Conservation (phyloP, 495 filamentous ascomycete species). For the Ascodesmis nigricans region DNA sequence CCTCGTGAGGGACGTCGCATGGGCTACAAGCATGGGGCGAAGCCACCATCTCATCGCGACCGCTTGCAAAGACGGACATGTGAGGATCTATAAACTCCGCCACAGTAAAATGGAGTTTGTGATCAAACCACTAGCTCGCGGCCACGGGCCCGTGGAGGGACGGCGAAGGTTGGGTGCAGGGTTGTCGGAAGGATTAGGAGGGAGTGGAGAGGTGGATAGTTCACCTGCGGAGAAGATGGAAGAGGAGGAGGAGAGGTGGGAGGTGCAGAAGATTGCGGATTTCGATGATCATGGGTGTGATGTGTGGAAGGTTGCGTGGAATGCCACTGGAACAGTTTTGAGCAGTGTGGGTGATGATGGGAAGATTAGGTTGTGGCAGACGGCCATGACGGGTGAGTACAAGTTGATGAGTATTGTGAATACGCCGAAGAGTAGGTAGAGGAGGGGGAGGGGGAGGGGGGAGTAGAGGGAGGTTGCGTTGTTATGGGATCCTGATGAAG, state of each 20-base stretch:
- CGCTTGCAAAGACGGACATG: constrained; percentile 70
- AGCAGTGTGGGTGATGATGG: constrained; percentile 40
- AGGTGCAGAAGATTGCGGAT: constrained; percentile 29
- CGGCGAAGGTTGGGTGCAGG: constrained; percentile 25
- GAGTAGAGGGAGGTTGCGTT: too few species aligned
- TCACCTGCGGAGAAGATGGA: constrained; percentile 4
- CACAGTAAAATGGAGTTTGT: constrained; percentile 10
- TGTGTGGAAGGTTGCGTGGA: constrained; percentile 39
- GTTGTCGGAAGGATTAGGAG: constrained; percentile 38
- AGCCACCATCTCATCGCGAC: constrained; percentile 82
- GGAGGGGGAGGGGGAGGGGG: too few species aligned
- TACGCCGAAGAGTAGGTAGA: constrained; percentile 8
- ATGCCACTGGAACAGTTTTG: constrained; percentile 37
- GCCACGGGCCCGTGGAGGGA: constrained; percentile 1
- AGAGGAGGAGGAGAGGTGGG: constrained; percentile 9
- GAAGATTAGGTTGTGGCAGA: constrained; percentile 32
- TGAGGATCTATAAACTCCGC: constrained; percentile 70
- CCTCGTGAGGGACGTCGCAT: constrained; percentile 75
- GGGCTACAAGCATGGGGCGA: constrained; percentile 70
- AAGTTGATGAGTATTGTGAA: constrained; percentile 19
- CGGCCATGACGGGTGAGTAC: constrained; percentile 20
- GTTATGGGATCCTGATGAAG: too few species aligned
- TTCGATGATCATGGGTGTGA: constrained; percentile 33
- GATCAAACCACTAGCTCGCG: constrained; percentile 14
- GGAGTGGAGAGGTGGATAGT: constrained; percentile 22